These are phyloP conservation scores for Neonectria neomacrospora DNA, from an alignment of 2,329 filamentous ascomycete genomes.

Conservation along the genomic window DNA sequence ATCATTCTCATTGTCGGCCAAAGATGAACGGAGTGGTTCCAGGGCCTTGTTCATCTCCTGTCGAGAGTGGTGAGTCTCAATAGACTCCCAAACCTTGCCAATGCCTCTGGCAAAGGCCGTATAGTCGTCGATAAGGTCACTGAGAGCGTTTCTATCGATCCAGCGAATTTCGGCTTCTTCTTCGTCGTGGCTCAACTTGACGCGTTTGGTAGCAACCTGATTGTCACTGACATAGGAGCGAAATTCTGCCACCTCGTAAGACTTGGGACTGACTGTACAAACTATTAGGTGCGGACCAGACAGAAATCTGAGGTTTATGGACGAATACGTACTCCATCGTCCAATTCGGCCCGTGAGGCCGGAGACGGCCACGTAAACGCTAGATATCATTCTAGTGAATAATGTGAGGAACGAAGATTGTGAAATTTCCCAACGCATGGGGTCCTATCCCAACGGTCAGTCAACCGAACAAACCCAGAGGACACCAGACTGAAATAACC, in stretches of 20 bases:
- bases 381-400: constrained; percentile 47
- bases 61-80: constrained; percentile 32
- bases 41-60: constrained; percentile 42
- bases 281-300: constrained; percentile 21
- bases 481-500: not conserved
- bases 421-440: constrained; percentile 39
- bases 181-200: constrained; percentile 38
- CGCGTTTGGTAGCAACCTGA: constrained; percentile 43
- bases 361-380: constrained; percentile 41
- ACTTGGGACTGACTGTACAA: constrained; percentile 38
- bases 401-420: constrained; percentile 30
- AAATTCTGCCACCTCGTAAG: constrained; percentile 41
- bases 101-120: constrained; percentile 39
- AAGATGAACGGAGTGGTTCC: constrained; percentile 33
- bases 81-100: constrained; percentile 33
- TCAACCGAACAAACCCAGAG: not conserved
- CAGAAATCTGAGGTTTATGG: not conserved
- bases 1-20: constrained; percentile 39
- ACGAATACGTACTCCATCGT: constrained; percentile 37
- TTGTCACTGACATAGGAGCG: constrained; percentile 36
- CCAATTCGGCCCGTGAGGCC: constrained; percentile 42
- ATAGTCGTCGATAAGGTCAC: constrained; percentile 39
- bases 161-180: constrained; percentile 37
- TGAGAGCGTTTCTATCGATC: constrained; percentile 41
- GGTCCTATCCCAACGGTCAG: constrained; percentile 17